Base-by-base conservation (phyloP, 345 rosid species). In the Geranium rotundifolium region DNA sequence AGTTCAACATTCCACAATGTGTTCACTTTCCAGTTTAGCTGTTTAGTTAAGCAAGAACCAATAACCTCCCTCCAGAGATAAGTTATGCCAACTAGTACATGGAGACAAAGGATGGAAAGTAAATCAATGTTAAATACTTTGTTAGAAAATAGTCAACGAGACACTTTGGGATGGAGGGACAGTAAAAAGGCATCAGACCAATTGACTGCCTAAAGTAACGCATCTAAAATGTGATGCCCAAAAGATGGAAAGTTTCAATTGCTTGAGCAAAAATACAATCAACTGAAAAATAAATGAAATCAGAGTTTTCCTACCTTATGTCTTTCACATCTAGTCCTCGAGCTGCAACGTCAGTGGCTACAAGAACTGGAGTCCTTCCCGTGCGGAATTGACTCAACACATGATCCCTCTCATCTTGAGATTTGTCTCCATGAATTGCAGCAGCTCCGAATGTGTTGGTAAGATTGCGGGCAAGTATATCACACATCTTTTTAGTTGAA, bases 301-400 rank as follows among this genome's bases (percentile, higher is more conserved):
- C 10, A 54, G 30, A 67, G 29, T 17, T 17, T 17, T 9, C 76
- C 62, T 63, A 85, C 99, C 95, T 90, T 73, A 93, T 88, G 74
- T 93, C 99, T 78, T 93, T 93, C 16, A 90, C 76, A 60, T 89
- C 96, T 56, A 89, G 72, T 30, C 96, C 96, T 65, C 95, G 87
- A 72, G 96, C 96, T 70, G 96, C 96, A 61, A 89, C 96, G 80
- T 89, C 96, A 63, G 96, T 89, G 54, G 96, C 96, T 23, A 89
- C 93, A 62, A 86, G 92, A 58, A 89, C 73, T 0, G 96, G 96
- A 69, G 84, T 81, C 82, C 85, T 85, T 56, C 96, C 96, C 49
- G 75, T 67, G 23, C 87, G 91, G 73, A 89, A 89, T 71, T 89
- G 95, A 74, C 68, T 83, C 65, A 89, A 70, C 59, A 89, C 95